phyloP scores from a whole-genome alignment of 2,329 filamentous ascomycete species.

The Monosporascus sp. region DNA sequence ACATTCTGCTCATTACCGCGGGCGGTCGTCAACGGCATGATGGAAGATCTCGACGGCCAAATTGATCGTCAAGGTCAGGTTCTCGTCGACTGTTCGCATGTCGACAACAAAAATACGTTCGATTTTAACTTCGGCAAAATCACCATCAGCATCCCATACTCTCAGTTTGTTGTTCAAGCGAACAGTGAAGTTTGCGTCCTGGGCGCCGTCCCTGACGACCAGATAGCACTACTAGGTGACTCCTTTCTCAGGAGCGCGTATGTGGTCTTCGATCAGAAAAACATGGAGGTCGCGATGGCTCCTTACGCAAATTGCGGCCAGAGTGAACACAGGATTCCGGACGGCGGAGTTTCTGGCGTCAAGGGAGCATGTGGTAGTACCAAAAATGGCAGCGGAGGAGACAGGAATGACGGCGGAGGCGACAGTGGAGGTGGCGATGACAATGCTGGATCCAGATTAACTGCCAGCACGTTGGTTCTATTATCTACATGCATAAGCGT shows the following conservation, averaged over 20 bases:
- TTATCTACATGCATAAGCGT: background rate
- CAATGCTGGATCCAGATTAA: background rate
- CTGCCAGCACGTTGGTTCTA: background rate
- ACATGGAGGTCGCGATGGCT: conserved; percentile 32
- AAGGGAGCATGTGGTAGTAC: background rate
- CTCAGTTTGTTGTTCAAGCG: conserved; percentile 10
- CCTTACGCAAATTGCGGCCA: conserved; percentile 34
- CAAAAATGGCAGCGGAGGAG: background rate
- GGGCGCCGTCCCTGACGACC: background rate
- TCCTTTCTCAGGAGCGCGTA: conserved; percentile 41
- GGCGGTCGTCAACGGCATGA: conserved; percentile 21
- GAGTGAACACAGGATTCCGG: conserved; percentile 28
- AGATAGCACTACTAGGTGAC: conserved; percentile 33
- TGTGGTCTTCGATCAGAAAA: conserved; percentile 38
- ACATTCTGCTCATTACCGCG: conserved; percentile 63
- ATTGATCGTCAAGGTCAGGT: conserved; percentile 33
- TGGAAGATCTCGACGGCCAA: background rate
- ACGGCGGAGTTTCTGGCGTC: background rate
- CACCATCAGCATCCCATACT: conserved; percentile 12
- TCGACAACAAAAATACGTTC: conserved; percentile 33
- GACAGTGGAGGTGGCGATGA: background rate
- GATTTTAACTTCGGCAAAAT: conserved; percentile 31
- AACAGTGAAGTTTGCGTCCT: background rate
- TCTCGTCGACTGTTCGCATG: conserved; percentile 40
- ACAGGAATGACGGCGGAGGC: background rate